A percentile compares a stretch with the other conserved stretches of the same genome.
Conservation (phyloP, 1,139 yeast species). For the Blastobotrys ciferrii region DNA sequence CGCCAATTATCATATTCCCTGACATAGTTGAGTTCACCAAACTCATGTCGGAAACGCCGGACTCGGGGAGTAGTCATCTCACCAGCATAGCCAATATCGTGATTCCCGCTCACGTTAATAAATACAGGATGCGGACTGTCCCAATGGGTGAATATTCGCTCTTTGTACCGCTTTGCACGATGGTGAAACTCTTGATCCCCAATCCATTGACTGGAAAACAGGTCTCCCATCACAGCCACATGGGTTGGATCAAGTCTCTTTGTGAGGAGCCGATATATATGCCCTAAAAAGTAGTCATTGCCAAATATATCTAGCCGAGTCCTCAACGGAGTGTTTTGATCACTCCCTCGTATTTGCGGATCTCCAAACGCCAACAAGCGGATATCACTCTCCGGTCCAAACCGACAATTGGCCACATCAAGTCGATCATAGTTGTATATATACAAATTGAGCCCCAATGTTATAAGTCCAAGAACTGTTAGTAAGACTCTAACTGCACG, state of each 20-base stretch:
- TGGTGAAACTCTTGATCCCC: conserved; percentile 78
- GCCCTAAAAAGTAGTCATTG: conserved; percentile 84
- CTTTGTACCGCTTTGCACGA: conserved; percentile 69
- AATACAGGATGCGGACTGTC: conserved; percentile 49
- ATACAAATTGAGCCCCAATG: conserved; percentile 21
- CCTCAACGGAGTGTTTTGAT: conserved; percentile 64
- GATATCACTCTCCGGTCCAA: conserved; percentile 26
- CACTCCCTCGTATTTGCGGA: conserved; percentile 91
- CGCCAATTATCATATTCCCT: conserved; percentile 64
- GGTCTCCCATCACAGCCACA: conserved; percentile 89
- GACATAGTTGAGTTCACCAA: conserved; percentile 83
- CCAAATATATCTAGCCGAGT: conserved; percentile 81
- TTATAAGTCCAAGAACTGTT: background rate
- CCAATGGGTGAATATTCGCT: conserved; percentile 31
- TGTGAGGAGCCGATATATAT: conserved; percentile 67
- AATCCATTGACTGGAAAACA: conserved; percentile 96
- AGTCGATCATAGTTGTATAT: conserved; percentile 25
- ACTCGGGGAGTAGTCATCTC: conserved; percentile 92
- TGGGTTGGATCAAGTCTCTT: conserved; percentile 66
- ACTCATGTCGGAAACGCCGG: conserved; percentile 67
- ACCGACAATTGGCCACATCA: conserved; percentile 31
- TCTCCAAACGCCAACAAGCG: conserved; percentile 75
- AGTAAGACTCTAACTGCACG: background rate
- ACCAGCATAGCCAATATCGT: conserved; percentile 93
- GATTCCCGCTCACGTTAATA: conserved; percentile 88